Evolutionary conservation across 2,329 filamentous ascomycete genomes (phyloP).

Genomic region (Fusarium sterilihyphosum): DNA sequence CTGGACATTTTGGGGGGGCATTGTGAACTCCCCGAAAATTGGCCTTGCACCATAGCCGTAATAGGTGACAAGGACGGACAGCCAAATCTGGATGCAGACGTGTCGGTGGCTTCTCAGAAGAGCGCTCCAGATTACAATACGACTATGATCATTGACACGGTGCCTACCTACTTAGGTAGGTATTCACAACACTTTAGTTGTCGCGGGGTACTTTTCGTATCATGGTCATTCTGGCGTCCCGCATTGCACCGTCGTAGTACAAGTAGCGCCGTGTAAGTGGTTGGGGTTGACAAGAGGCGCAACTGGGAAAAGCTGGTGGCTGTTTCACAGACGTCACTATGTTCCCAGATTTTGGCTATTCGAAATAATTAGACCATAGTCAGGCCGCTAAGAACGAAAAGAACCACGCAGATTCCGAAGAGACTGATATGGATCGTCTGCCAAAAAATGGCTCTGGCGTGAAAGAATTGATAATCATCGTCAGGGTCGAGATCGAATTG

Average conservation of each 20-base stretch:
- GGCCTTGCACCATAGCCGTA: background rate
- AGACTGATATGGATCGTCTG: background rate
- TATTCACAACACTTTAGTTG: background rate
- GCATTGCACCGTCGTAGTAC: background rate
- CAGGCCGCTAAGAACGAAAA: background rate
- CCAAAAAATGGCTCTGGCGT: background rate
- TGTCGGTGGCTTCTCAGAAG: background rate
- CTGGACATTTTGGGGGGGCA: background rate
- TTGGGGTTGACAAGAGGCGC: background rate
- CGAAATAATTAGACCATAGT: background rate
- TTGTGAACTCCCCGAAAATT: background rate
- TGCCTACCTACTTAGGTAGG: background rate
- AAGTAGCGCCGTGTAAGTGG: background rate
- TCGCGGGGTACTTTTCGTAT: background rate
- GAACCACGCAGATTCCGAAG: background rate
- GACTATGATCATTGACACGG: background rate
- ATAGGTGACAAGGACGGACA: background rate
- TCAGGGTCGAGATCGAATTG: background rate
- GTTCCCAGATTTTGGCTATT: background rate
- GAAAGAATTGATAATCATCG: background rate
- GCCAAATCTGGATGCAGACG: background rate
- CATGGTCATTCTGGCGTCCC: background rate
- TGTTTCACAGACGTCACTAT: conserved; percentile 33
- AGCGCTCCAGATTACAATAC: background rate
- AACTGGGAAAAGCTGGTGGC: background rate